Conservation (phyloP, 192 early-diverging fungal genomes). For the Podila horticola region DNA sequence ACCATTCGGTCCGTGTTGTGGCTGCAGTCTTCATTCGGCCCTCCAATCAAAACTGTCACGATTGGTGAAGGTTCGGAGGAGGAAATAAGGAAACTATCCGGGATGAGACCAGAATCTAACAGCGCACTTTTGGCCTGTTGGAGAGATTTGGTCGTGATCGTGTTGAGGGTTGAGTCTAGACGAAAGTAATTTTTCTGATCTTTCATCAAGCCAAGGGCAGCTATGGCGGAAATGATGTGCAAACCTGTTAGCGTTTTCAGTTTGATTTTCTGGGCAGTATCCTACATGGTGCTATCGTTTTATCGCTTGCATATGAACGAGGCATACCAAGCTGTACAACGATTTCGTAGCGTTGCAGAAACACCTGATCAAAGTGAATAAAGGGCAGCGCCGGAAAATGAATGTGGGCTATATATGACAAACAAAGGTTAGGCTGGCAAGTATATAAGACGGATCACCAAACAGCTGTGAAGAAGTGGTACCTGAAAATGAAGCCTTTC, state of each 20-base stretch:
- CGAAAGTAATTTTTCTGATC: constrained; percentile 51
- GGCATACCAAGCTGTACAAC: constrained; percentile 38
- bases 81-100: constrained; percentile 15
- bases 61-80: not conserved
- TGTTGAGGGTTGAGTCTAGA: constrained; percentile 37
- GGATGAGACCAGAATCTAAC: constrained; percentile 11
- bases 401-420: constrained; percentile 24
- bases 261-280: not conserved
- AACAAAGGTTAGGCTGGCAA: not conserved
- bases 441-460: no score
- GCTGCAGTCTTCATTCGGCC: constrained; percentile 40
- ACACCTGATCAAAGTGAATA: constrained; percentile 49
- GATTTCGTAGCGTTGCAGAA: constrained; percentile 37
- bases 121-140: constrained; percentile 5
- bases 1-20: constrained; percentile 45
- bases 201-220: constrained; percentile 48
- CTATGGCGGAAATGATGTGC: not conserved
- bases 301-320: not conserved
- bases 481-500: constrained; percentile 41
- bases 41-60: constrained; percentile 33
- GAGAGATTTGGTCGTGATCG: constrained; percentile 24
- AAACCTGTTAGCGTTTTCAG: not conserved
- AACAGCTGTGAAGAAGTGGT: not conserved
- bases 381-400: constrained; percentile 46
- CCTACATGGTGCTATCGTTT: not conserved